A percentile compares a stretch with the other conserved stretches of the same genome.
These are phyloP conservation scores for Fusarium sp. DNA, from an alignment of 2,329 filamentous ascomycete species.

Conservation along the genomic window DNA sequence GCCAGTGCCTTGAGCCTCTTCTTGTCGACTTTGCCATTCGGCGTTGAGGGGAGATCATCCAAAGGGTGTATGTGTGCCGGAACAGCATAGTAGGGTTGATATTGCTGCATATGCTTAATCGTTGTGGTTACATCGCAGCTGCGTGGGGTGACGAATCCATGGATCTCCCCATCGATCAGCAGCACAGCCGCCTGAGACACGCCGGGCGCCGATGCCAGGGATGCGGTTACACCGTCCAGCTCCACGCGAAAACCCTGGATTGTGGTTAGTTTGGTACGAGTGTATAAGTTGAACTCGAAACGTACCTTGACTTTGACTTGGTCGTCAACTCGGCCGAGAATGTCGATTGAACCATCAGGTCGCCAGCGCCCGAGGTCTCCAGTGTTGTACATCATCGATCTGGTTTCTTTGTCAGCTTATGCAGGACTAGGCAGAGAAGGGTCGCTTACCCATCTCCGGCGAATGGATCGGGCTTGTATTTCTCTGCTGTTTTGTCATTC, in stretches of 20 bases:
- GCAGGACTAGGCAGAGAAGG: too few relatives aligned
- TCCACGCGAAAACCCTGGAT: constrained; percentile 68
- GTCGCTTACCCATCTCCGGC: constrained; percentile 61
- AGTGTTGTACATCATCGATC: constrained; percentile 66
- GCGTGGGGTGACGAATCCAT: constrained; percentile 62
- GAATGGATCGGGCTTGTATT: constrained; percentile 65
- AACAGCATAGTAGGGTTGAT: constrained; percentile 68
- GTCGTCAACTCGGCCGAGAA: constrained; percentile 69
- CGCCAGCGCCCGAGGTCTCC: constrained; percentile 69
- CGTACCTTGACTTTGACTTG: constrained; percentile 70
- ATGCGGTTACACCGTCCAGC: constrained; percentile 67
- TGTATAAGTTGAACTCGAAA: neutral
- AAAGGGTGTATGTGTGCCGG: constrained; percentile 60
- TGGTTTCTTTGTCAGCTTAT: constrained; percentile 13
- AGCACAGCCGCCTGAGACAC: constrained; percentile 63
- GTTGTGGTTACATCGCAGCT: constrained; percentile 54
- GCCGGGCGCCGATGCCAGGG: constrained; percentile 59
- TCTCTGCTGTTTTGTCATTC: constrained; percentile 61
- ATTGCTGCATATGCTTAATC: constrained; percentile 55
- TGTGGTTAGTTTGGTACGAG: constrained; percentile 7
- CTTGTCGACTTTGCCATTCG: constrained; percentile 70
- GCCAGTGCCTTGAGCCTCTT: constrained; percentile 55
- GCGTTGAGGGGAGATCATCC: constrained; percentile 61
- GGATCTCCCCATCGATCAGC: constrained; percentile 61
- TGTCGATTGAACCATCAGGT: constrained; percentile 64